phyloP scores from a whole-genome alignment of 2,329 filamentous ascomycete genomes.

The Neobulgaria alba region DNA sequence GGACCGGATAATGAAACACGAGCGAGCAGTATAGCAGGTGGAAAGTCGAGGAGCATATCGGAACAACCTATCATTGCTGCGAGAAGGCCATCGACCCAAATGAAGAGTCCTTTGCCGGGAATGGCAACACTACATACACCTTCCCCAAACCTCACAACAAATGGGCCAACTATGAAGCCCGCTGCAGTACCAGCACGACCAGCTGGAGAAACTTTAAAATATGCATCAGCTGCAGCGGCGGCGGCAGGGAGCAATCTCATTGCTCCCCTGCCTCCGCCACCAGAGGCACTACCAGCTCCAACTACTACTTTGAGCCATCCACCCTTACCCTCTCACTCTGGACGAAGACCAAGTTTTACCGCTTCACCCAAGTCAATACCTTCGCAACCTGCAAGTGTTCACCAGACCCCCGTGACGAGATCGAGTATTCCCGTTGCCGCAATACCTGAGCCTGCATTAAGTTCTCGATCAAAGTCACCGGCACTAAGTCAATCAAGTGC shows the following conservation, averaged over 20 bases:
- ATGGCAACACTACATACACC: constrained; percentile 82
- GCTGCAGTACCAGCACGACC: constrained; percentile 77
- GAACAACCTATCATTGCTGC: constrained; percentile 48
- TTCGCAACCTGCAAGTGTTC: constrained; percentile 35
- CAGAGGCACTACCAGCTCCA: constrained; percentile 48
- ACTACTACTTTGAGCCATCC: constrained; percentile 31
- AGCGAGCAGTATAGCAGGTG: constrained; percentile 35
- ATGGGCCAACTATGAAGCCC: constrained; percentile 76
- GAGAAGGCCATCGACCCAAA: constrained; percentile 74
- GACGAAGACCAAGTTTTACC: constrained; percentile 46
- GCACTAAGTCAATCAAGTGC: constrained; percentile 37
- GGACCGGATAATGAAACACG: constrained; percentile 49
- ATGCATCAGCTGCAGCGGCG: constrained; percentile 90
- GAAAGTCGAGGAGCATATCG: constrained; percentile 42
- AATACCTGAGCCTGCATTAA: constrained; percentile 32
- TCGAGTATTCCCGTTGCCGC: constrained; percentile 27
- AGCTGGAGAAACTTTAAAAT: constrained; percentile 86
- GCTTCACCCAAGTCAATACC: constrained; percentile 44
- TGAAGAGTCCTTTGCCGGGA: constrained; percentile 91
- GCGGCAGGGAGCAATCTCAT: constrained; percentile 91
- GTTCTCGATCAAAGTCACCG: constrained; percentile 43
- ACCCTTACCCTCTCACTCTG: constrained; percentile 32
- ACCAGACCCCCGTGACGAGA: constrained; percentile 30
- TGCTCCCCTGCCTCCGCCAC: constrained; percentile 79
- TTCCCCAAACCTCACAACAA: constrained; percentile 51